Evolutionary conservation across 441 rosid species (phyloP).

Genomic region (Gossypium armourianum): DNA sequence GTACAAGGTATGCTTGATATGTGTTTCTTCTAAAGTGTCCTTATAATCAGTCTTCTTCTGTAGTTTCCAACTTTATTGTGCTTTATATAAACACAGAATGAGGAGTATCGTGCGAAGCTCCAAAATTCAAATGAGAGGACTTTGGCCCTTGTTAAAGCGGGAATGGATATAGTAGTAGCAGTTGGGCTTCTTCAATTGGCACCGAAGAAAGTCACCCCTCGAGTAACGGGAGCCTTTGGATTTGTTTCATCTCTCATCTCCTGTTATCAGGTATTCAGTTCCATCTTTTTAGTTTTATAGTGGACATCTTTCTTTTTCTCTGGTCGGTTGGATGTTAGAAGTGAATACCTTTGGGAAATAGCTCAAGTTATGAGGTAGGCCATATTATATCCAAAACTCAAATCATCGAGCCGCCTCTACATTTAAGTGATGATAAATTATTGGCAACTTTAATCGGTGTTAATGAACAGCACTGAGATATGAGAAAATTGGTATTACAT

Average conservation of each 20-base stretch:
- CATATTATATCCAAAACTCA: neutral
- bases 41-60: neutral
- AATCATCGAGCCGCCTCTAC: neutral
- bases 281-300: neutral
- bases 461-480: neutral
- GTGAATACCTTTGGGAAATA: neutral
- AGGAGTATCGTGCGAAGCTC: slow-evolving; percentile 58
- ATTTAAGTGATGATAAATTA: neutral
- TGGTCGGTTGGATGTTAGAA: neutral
- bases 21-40: neutral
- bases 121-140: slow-evolving; percentile 77
- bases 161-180: slow-evolving; percentile 75
- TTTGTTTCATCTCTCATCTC: slow-evolving; percentile 73
- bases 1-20: slow-evolving; percentile 35
- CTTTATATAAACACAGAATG: slow-evolving; percentile 34
- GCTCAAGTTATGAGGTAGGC: neutral
- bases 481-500: neutral
- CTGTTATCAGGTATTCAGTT: slow-evolving; percentile 70
- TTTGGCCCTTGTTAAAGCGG: slow-evolving; percentile 65
- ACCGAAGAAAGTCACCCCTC: slow-evolving; percentile 79
- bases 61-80: neutral
- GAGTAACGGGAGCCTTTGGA: slow-evolving; percentile 83
- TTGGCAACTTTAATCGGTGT: neutral
- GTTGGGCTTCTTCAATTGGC: slow-evolving; percentile 78
- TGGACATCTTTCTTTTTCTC: neutral